Conservation (phyloP, 2,329 filamentous ascomycete genomes). For the Microsporum audouinii region DNA sequence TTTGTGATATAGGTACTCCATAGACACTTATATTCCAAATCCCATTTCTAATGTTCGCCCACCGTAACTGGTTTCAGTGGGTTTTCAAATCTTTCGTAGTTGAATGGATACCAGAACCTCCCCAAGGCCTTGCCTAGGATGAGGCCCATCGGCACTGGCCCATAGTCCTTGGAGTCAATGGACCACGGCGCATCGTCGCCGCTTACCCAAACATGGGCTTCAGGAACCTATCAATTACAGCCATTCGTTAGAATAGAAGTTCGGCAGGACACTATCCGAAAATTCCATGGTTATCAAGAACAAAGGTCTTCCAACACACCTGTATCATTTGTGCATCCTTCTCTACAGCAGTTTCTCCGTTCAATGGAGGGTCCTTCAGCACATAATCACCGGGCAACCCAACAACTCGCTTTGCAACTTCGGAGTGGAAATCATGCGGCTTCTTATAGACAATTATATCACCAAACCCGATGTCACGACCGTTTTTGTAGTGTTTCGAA, state of each 20-base stretch:
- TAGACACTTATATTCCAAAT: conserved; percentile 14
- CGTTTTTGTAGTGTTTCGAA: conserved; percentile 55
- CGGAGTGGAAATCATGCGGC: conserved; percentile 51
- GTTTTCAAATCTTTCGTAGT: conserved; percentile 29
- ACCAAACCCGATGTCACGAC: conserved; percentile 59
- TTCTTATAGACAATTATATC: conserved; percentile 73
- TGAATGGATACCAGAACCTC: conserved; percentile 27
- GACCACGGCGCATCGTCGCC: conserved; percentile 82
- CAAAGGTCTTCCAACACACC: conserved; percentile 33
- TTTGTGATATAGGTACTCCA: not conserved
- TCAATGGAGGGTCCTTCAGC: conserved; percentile 32
- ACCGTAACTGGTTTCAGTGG: conserved; percentile 20
- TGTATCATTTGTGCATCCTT: conserved; percentile 33
- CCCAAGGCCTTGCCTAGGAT: conserved; percentile 72
- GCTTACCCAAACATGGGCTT: conserved; percentile 82
- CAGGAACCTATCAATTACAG: conserved; percentile 53
- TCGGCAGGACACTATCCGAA: not conserved
- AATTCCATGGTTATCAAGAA: not conserved
- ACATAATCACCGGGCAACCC: conserved; percentile 56
- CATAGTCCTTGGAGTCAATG: conserved; percentile 75
- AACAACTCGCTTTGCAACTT: conserved; percentile 67
- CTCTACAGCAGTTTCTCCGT: conserved; percentile 21
- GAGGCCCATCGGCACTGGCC: conserved; percentile 73
- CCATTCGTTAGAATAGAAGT: conserved; percentile 2
- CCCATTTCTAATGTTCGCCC: not conserved